Base-by-base conservation (phyloP, 2,329 filamentous ascomycete species). In the Neofusicoccum sp. region DNA sequence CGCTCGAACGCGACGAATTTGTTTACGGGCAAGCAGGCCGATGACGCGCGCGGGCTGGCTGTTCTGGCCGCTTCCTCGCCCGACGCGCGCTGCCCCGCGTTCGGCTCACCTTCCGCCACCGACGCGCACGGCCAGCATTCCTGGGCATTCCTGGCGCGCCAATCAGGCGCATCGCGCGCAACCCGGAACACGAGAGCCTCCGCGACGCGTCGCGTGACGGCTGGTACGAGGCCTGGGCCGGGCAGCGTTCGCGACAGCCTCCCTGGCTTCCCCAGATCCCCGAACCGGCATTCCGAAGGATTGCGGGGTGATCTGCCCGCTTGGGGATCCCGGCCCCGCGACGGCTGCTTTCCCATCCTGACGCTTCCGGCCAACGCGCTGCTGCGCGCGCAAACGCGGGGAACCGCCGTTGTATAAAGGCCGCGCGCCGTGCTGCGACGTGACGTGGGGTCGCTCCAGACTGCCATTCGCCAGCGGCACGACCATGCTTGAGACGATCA, bases 101-200 rank as follows among this genome's bases (percentile, higher is more conserved):
- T 62, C 59, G 59, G 48, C 48, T 45, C 59, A 54, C 59, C 48
- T 62, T 62, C 59, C 59, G 44, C 45, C 58, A 28, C 58, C 12
- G 16, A 7, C 14, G n/a, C 31, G 16, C 34, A 36, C 16, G 44
- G 34, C 29, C 44, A 34, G 11, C 58, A 31, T 33, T 41, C 22
- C 39, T 44, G 52, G 37, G 14, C 34, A 45, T 3, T 4, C 9
- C 52, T 34, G 14, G 29, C 39, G 52, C 52, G 36, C 39, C 52
- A 45, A 56, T 56, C 8, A 45, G 29, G 12, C 14, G 5, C 12
- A 5, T 2, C 7, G 14, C 14, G 28, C 39, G 14, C 8, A 14
- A n/a, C n/a, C 4, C 52, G 39, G 39, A 56, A 45, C 44, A 45
- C 11, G n/a, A 22, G 5, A 28, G 8, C 7, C 29, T 16, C 52